These are phyloP conservation scores for Tephrocybe sp. DNA, from an alignment of 768 basidiomycete species.

Conservation along the genomic window DNA sequence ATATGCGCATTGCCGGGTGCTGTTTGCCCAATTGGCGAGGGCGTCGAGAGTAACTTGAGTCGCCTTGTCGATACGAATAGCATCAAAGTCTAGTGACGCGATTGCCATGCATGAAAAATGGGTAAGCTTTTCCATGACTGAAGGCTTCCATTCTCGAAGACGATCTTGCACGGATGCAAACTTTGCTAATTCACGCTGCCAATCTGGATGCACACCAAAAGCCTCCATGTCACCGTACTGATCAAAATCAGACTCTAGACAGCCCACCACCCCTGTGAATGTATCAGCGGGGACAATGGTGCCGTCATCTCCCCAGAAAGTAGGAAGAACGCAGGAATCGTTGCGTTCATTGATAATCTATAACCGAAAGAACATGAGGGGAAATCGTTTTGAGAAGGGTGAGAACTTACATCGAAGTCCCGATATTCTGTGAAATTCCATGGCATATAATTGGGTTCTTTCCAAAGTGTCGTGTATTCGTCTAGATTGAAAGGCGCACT, in stretches of 20 bases:
- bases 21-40: conserved; percentile 71
- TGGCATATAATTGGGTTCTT: conserved; percentile 70
- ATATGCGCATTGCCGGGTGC: conserved; percentile 73
- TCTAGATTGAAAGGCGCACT: conserved; percentile 78
- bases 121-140: conserved; percentile 76
- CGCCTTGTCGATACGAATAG: conserved; percentile 93
- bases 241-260: conserved; percentile 84
- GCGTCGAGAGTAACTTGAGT: conserved; percentile 89
- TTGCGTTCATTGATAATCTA: conserved; percentile 75
- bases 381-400: conserved; percentile 1
- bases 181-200: conserved; percentile 92
- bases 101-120: conserved; percentile 86
- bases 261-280: conserved; percentile 47
- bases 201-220: conserved; percentile 94
- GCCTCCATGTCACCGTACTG: conserved; percentile 98
- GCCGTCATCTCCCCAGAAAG: conserved; percentile 81
- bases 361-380: conserved; percentile 3
- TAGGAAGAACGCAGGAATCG: conserved; percentile 70
- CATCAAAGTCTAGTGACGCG: conserved; percentile 87
- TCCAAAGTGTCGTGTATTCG: conserved; percentile 77
- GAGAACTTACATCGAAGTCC: conserved; percentile 66
- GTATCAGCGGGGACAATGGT: conserved; percentile 55
- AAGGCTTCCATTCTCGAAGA: conserved; percentile 87
- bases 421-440: conserved; percentile 87
- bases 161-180: conserved; percentile 97